phyloP scores from a whole-genome alignment of 2,329 filamentous ascomycete species.

The Parafenestella ontariensis region DNA sequence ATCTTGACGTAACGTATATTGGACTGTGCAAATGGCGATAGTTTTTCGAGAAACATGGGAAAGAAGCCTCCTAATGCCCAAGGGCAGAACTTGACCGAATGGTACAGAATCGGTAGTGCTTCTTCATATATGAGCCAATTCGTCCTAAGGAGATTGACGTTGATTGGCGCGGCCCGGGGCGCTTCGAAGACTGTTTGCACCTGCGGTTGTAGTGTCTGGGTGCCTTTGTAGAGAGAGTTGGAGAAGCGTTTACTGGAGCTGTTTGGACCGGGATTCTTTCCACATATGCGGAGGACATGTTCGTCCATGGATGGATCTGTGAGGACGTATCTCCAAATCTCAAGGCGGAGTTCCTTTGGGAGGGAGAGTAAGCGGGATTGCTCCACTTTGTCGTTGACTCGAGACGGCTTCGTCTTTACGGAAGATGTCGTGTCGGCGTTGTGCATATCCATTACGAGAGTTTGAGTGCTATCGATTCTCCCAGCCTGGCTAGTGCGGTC shows the following conservation, averaged over 20 bases:
- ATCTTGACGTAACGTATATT: constrained; percentile 27
- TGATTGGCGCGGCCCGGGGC: constrained; percentile 4
- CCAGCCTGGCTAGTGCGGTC: neutral
- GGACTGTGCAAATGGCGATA: constrained; percentile 21
- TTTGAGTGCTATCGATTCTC: neutral
- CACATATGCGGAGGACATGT: constrained; percentile 17
- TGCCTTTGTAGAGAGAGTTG: constrained; percentile 7
- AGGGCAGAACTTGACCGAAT: constrained; percentile 20
- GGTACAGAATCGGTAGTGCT: constrained; percentile 35
- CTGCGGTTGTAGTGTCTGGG: neutral
- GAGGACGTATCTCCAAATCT: constrained; percentile 31
- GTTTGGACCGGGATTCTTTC: constrained; percentile 4
- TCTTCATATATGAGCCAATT: constrained; percentile 30
- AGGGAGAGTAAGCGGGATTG: constrained; percentile 22
- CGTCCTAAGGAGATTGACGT: constrained; percentile 16
- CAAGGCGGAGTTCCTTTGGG: constrained; percentile 28
- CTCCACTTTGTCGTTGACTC: neutral
- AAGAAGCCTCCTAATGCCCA: constrained; percentile 25
- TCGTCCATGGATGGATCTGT: constrained; percentile 17
- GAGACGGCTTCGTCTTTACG: neutral
- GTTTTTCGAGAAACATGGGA: constrained; percentile 21
- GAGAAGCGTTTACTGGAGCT: constrained; percentile 3
- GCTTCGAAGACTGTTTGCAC: constrained; percentile 9
- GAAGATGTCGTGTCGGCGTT: neutral
- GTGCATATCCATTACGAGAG: neutral